These are phyloP conservation scores for Scopulariopsis brevicaulis DNA, from an alignment of 2,329 filamentous ascomycete genomes.

Conservation along the genomic window DNA sequence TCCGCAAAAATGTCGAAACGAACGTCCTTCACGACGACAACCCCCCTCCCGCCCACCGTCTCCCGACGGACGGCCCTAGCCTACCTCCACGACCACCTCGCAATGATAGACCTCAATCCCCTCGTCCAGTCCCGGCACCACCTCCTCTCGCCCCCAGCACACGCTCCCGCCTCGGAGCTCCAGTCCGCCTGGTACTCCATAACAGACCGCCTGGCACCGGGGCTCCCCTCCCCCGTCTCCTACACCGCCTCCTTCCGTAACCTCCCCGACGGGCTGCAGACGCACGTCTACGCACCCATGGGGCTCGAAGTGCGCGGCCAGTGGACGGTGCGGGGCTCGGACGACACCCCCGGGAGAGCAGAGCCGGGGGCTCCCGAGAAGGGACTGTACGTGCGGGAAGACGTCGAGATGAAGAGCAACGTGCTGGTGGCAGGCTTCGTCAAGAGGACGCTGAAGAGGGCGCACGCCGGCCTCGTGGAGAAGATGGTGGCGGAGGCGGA, in stretches of 20 bases:
- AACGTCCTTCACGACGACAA: conserved; percentile 65
- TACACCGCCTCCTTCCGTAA: conserved; percentile 79
- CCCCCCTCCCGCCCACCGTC: conserved; percentile 60
- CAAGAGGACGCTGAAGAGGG: conserved; percentile 70
- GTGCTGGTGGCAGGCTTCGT: conserved; percentile 66
- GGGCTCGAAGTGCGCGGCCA: conserved; percentile 69
- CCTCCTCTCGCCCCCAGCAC: conserved; percentile 51
- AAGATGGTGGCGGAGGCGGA: not conserved
- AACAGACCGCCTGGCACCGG: conserved; percentile 60
- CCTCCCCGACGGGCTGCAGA: conserved; percentile 61
- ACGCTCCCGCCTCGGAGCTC: conserved; percentile 56
- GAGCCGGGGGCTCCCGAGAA: conserved; percentile 58
- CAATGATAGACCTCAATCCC: conserved; percentile 84
- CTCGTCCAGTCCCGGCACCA: conserved; percentile 61
- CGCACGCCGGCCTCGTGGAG: conserved; percentile 55
- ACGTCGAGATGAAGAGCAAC: conserved; percentile 72
- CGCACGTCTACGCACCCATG: conserved; percentile 73
- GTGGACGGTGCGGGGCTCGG: conserved; percentile 68
- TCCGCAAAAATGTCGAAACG: conserved; percentile 52
- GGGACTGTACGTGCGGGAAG: conserved; percentile 75
- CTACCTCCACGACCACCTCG: conserved; percentile 65
- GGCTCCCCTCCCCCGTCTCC: conserved; percentile 61
- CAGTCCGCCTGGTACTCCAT: conserved; percentile 67
- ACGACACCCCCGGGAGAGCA: conserved; percentile 52
- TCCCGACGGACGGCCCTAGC: conserved; percentile 59